Evolutionary conservation across 805 yeast genomes (phyloP).

Genomic region (Candida vartiovaarae): DNA sequence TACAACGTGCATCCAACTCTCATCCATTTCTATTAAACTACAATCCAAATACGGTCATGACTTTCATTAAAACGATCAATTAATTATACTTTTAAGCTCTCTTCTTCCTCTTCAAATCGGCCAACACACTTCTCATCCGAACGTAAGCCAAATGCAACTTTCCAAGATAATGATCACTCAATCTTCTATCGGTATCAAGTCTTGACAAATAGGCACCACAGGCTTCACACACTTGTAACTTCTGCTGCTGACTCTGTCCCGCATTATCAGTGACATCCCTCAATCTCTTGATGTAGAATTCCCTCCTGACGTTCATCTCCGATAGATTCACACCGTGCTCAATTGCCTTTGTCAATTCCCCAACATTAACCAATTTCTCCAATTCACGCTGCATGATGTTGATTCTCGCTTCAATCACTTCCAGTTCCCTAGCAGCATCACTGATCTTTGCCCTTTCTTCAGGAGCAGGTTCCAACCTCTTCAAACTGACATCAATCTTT

Average conservation of each 20-base stretch:
- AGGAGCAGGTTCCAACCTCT: conserved; percentile 62
- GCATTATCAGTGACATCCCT: conserved; percentile 58
- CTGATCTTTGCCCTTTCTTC: conserved; percentile 62
- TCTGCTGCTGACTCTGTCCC: conserved; percentile 84
- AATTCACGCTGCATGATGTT: conserved; percentile 65
- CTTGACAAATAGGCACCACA: conserved; percentile 88
- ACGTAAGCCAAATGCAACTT: conserved; percentile 81
- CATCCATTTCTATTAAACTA: too few species aligned
- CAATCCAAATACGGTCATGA: too few species aligned
- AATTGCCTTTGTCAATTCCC: conserved; percentile 45
- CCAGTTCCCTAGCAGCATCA: conserved; percentile 48
- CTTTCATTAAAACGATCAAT: too few species aligned
- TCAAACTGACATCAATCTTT: conserved; percentile 54
- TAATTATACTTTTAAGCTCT: too few species aligned
- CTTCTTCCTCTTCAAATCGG: conserved; percentile 12
- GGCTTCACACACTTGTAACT: conserved; percentile 79
- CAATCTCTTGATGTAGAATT: conserved; percentile 46
- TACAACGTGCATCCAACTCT: too few species aligned
- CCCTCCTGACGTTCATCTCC: conserved; percentile 41
- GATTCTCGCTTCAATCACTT: conserved; percentile 52
- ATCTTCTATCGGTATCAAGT: conserved; percentile 77
- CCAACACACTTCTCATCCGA: conserved; percentile 49
- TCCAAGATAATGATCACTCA: conserved; percentile 87
- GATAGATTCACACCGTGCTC: conserved; percentile 41
- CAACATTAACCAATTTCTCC: conserved; percentile 39